Conservation (phyloP, 495 filamentous ascomycete species). For the Neurospora terricola region DNA sequence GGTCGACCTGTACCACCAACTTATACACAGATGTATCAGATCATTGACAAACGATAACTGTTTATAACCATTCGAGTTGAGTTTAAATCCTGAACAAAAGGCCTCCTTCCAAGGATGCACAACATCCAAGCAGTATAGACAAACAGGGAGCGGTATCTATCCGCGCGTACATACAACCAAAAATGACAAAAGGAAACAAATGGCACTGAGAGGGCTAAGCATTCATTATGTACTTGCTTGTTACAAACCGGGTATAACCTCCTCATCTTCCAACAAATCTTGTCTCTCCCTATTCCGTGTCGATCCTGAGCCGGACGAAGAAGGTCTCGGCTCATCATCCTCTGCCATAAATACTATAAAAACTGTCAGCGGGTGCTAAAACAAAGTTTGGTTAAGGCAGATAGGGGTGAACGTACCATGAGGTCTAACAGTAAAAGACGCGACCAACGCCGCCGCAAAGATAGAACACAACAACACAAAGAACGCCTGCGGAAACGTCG, state of each 20-base stretch:
- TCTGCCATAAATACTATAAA: conserved; percentile 13
- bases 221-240: not conserved
- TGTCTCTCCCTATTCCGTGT: not conserved
- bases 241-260: conserved; percentile 13
- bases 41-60: not conserved
- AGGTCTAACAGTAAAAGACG: conserved; percentile 60
- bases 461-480: conserved; percentile 62
- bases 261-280: conserved; percentile 18
- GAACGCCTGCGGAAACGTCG: conserved; percentile 65
- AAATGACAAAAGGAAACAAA: not conserved
- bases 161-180: not conserved
- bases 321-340: conserved; percentile 8
- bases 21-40: not conserved
- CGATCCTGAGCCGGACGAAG: not conserved
- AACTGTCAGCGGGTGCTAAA: not conserved
- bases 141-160: not conserved
- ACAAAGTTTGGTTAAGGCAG: not conserved
- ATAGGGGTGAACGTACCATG: conserved; percentile 47
- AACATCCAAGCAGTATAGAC: not conserved
- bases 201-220: not conserved
- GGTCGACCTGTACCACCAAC: not conserved
- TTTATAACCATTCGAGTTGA: not conserved
- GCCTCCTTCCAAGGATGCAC: not conserved
- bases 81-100: not conserved
- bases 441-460: conserved; percentile 55